A percentile compares a stretch with the other conserved stretches of the same genome.
These are phyloP conservation scores for Sphagnum tenellum DNA, from an alignment of 225 moss, liverwort and hornwort species.

Conservation along the genomic window DNA sequence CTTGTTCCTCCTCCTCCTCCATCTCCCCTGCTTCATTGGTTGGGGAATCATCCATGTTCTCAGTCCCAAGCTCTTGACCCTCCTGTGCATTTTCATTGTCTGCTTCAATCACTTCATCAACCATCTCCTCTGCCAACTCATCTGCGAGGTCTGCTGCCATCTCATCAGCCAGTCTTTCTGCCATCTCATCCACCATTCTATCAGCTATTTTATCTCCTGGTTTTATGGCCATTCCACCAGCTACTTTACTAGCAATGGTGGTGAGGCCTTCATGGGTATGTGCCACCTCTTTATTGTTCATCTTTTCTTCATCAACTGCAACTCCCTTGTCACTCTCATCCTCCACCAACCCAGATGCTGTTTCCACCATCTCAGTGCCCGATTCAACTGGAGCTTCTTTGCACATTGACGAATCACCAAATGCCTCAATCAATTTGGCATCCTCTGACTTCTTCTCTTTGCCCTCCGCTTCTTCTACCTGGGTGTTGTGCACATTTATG, in stretches of 20 bases:
- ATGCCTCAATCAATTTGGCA: not conserved
- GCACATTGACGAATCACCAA: slow-evolving; percentile 28
- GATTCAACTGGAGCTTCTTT: slow-evolving; percentile 45
- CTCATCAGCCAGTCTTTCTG: slow-evolving; percentile 27
- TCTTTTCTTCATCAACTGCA: slow-evolving; percentile 11
- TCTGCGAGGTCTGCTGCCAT: slow-evolving; percentile 44
- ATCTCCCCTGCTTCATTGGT: too few species aligned
- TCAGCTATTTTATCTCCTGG: slow-evolving; percentile 36
- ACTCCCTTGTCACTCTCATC: slow-evolving; percentile 29
- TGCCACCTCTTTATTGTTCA: slow-evolving; percentile 20
- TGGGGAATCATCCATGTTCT: slow-evolving; percentile 39
- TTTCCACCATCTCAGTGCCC: slow-evolving; percentile 14
- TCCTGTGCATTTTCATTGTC: slow-evolving; percentile 22
- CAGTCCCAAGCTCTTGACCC: slow-evolving; percentile 7
- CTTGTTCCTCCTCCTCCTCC: too few species aligned
- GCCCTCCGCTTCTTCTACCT: too few species aligned
- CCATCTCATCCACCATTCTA: slow-evolving; percentile 33
- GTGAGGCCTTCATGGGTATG: slow-evolving; percentile 10
- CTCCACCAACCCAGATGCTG: slow-evolving; percentile 11
- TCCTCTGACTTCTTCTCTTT: too few species aligned
- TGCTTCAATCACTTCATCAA: slow-evolving; percentile 62
- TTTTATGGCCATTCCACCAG: slow-evolving; percentile 8
- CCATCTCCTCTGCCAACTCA: slow-evolving; percentile 48
- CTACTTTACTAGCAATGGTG: slow-evolving; percentile 11
- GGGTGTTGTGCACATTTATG: too few species aligned